phyloP scores from a whole-genome alignment of 352 stramenopile genomes.

The Phytophthora macrochlamydospora region DNA sequence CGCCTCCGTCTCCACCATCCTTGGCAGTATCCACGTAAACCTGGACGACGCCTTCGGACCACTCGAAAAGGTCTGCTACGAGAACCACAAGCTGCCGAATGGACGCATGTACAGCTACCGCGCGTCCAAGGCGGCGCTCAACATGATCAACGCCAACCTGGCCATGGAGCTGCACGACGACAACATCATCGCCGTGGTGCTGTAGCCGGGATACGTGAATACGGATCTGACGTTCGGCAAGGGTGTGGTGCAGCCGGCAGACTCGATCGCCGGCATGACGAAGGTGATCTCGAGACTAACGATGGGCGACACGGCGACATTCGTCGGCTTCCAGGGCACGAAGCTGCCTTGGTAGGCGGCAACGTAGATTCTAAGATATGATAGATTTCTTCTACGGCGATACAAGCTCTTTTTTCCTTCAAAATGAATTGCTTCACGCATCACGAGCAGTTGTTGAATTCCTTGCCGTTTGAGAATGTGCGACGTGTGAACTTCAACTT shows the following conservation, averaged over 20 bases:
- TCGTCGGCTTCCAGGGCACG: slow-evolving; percentile 45
- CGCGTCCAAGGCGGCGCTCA: too few species aligned
- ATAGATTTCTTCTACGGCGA: too few species aligned
- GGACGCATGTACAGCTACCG: slow-evolving; percentile 66
- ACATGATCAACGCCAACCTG: too few species aligned
- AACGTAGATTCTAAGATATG: too few species aligned
- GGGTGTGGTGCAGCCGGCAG: slow-evolving; percentile 30
- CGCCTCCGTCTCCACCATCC: slow-evolving; percentile 35
- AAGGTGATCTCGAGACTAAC: slow-evolving; percentile 34
- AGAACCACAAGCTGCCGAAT: not conserved
- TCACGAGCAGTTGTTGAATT: too few species aligned
- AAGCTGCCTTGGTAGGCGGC: slow-evolving; percentile 47
- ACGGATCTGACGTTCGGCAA: slow-evolving; percentile 16
- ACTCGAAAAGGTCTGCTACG: slow-evolving; percentile 10
- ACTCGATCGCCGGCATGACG: slow-evolving; percentile 42
- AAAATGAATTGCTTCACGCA: too few species aligned
- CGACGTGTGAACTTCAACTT: too few species aligned
- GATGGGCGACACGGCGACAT: slow-evolving; percentile 48
- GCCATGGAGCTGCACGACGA: too few species aligned
- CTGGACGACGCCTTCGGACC: slow-evolving; percentile 27
- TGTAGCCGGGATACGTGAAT: too few species aligned
- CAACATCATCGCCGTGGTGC: too few species aligned
- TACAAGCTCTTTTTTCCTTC: too few species aligned
- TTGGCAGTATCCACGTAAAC: slow-evolving; percentile 1
- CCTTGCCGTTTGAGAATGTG: too few species aligned